phyloP scores from a whole-genome alignment of 306 rosid species.

The Vicia villosa region DNA sequence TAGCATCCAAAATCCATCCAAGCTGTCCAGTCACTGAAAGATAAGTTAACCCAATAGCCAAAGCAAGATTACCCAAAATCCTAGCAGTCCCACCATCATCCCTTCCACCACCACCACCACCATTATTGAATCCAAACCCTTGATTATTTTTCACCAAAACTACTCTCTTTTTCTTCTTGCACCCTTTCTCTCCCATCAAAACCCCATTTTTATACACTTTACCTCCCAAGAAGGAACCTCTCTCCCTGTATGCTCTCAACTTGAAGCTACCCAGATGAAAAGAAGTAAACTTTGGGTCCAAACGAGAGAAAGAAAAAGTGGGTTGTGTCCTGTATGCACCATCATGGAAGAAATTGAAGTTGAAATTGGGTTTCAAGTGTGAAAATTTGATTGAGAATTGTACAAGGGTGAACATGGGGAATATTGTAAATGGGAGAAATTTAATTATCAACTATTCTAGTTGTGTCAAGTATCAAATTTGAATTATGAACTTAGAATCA shows the following conservation, averaged over 20 bases:
- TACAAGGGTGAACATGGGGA: slow-evolving; percentile 53
- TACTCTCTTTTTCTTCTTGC: slow-evolving; percentile 52
- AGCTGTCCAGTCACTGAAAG: slow-evolving; percentile 94
- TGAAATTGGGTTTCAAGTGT: slow-evolving; percentile 40
- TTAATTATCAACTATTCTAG: too few relatives aligned
- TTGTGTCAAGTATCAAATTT: not conserved
- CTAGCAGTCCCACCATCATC: slow-evolving; percentile 75
- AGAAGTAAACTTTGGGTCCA: slow-evolving; percentile 45
- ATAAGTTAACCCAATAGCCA: slow-evolving; percentile 89
- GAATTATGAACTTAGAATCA: not conserved
- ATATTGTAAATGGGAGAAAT: not conserved
- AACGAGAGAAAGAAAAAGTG: slow-evolving; percentile 38
- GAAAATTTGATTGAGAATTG: slow-evolving; percentile 55
- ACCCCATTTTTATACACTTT: slow-evolving; percentile 39
- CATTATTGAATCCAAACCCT: slow-evolving; percentile 79
- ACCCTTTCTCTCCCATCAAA: slow-evolving; percentile 46
- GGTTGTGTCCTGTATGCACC: slow-evolving; percentile 44
- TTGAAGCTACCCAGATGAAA: slow-evolving; percentile 43
- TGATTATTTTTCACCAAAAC: slow-evolving; percentile 69
- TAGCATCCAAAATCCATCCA: slow-evolving; percentile 95
- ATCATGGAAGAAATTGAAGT: slow-evolving; percentile 36
- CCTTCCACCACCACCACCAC: slow-evolving; percentile 77
- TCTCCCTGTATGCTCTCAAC: slow-evolving; percentile 44
- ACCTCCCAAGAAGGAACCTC: slow-evolving; percentile 38
- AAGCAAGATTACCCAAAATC: slow-evolving; percentile 75